Conservation (phyloP, 345 rosid species). For the Corymbia maculata region DNA sequence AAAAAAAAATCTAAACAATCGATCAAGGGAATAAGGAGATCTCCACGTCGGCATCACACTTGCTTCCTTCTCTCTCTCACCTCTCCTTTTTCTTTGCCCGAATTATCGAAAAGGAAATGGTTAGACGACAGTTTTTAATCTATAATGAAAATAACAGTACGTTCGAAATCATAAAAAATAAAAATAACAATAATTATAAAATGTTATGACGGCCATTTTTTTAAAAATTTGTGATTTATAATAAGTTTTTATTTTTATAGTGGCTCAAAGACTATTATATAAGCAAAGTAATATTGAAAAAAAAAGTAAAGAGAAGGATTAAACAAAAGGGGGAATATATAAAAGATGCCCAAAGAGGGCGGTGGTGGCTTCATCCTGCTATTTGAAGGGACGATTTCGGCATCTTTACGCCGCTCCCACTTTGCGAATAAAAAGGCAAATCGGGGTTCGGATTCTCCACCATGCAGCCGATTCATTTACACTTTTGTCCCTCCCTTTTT, state of each 20-base stretch:
- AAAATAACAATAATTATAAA: too few species aligned
- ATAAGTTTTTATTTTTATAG: too few species aligned
- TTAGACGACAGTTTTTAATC: too few species aligned
- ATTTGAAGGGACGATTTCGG: not conserved
- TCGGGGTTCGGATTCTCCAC: conserved; percentile 17
- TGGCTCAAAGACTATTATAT: too few species aligned
- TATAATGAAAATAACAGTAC: too few species aligned
- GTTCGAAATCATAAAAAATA: too few species aligned
- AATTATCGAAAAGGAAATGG: not conserved
- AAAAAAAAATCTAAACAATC: not conserved
- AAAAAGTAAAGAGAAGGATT: not conserved
- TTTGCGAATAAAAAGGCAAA: conserved; percentile 39
- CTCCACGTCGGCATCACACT: not conserved
- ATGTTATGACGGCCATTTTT: too few species aligned
- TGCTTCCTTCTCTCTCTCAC: not conserved
- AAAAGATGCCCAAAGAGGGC: not conserved
- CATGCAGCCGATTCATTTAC: not conserved
- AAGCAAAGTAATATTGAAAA: not conserved
- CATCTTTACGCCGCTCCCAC: conserved; percentile 1
- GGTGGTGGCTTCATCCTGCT: not conserved
- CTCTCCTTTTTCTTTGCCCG: not conserved
- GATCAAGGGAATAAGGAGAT: not conserved
- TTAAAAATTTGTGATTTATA: too few species aligned
- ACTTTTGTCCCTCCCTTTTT: not conserved
- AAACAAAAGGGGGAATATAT: not conserved